phyloP scores from a whole-genome alignment of 164 flowering plant species.

The Amborella trichopoda region DNA sequence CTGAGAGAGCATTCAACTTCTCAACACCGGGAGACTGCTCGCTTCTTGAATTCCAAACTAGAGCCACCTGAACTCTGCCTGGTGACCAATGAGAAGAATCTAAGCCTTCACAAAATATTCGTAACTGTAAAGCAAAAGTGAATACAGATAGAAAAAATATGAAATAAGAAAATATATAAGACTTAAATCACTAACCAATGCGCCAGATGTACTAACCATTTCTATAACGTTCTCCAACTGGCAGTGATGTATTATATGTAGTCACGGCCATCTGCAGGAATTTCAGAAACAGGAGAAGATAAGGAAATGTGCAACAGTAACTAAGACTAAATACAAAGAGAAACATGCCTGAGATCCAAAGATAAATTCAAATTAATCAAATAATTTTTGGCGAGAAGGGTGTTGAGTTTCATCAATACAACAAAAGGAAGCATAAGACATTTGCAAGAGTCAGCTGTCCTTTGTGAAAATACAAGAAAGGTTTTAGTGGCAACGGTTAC shows the following conservation, averaged over 20 bases:
- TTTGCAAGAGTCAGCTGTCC: too few relatives aligned
- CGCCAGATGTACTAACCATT: conserved; percentile 48
- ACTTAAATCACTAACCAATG: too few relatives aligned
- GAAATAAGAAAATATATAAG: neutral
- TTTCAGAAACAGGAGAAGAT: neutral
- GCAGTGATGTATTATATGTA: conserved; percentile 67
- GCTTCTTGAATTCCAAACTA: conserved; percentile 93
- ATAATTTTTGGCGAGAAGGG: too few relatives aligned
- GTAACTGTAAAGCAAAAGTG: neutral
- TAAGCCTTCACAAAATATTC: neutral
- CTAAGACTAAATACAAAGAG: too few relatives aligned
- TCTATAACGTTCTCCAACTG: conserved; percentile 59
- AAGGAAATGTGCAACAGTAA: neutral
- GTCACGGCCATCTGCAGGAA: conserved; percentile 88
- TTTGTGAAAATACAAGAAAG: too few relatives aligned
- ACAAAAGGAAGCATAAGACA: too few relatives aligned
- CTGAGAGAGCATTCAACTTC: conserved; percentile 57
- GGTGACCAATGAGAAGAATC: conserved; percentile 5
- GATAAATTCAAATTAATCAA: too few relatives aligned
- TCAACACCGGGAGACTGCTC: conserved; percentile 56
- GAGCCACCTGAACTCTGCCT: conserved; percentile 87
- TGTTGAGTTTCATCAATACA: too few relatives aligned
- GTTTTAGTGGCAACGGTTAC: too few relatives aligned
- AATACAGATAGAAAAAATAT: neutral
- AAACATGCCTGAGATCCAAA: too few relatives aligned